Percentiles rank a stretch among this genome's conserved stretches.
Evolutionary conservation across 768 basidiomycete species (phyloP).

Genomic region (Kwoniella dejecticola): DNA sequence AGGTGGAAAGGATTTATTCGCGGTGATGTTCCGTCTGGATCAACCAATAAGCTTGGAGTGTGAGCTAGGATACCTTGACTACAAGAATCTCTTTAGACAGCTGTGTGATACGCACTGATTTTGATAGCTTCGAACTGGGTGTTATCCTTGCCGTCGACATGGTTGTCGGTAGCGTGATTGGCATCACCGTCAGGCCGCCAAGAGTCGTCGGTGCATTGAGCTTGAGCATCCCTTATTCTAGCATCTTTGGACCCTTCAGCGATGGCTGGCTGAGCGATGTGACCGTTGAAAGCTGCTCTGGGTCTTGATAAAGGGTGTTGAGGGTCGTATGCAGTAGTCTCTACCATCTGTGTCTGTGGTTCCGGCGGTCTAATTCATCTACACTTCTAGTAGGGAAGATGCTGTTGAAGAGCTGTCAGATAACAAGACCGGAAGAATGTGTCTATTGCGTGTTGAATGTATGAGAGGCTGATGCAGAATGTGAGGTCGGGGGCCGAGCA

Average conservation of each 20-base stretch:
- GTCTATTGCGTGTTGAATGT: not conserved
- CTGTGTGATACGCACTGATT: conserved; percentile 18
- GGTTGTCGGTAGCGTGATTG: not conserved
- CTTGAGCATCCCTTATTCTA: conserved; percentile 11
- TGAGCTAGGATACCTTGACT: not conserved
- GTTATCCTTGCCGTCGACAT: not conserved
- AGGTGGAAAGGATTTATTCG: conserved; percentile 53
- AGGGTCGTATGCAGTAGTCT: conserved; percentile 16
- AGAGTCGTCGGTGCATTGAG: no score
- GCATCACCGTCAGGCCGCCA: not conserved
- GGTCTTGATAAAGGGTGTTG: conserved; percentile 21
- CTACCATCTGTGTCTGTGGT: conserved; percentile 6
- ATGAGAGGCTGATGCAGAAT: not conserved
- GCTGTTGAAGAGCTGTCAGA: no score
- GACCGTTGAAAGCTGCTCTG: conserved; percentile 24
- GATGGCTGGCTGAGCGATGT: conserved; percentile 3
- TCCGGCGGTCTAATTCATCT: no score
- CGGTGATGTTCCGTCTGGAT: conserved; percentile 26
- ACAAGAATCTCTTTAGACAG: not conserved
- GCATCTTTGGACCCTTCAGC: conserved; percentile 23
- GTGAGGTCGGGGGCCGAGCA: conserved; percentile 4
- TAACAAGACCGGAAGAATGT: no score
- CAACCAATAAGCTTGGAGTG: not conserved
- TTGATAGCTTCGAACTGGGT: conserved; percentile 15
- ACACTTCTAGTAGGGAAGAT: no score